Evolutionary conservation across 2,329 filamentous ascomycete genomes (phyloP), one percentile per base, ranked within the genome.

Genomic region (Fusarium sambucinum): DNA sequence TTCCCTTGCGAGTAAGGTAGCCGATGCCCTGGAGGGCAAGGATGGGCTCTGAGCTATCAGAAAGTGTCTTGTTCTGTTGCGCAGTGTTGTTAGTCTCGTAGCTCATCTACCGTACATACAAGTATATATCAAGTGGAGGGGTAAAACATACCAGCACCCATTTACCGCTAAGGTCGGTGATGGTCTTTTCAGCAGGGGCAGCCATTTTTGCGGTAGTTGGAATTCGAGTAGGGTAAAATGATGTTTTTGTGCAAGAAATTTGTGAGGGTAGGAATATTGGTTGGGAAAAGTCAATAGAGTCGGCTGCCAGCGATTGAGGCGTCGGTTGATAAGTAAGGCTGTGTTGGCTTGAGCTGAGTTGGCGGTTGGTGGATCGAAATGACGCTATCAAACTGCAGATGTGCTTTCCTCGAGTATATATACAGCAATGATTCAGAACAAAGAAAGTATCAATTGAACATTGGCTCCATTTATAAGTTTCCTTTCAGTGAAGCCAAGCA

Each of bases 1-100:
- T 88, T 63, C 86, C 88, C 82, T 90, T 94, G 80, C 93, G 92
- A 50, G 86, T 85, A 51, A 94, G 72, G 86, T 87, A 95, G 78
- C 87, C 82, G 63, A 93, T 82, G 75, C 90, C 90, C 84, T 94
- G 91, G 74, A 95, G 85, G 50, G 85, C 76, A 60, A 97, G 89
- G 66, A 91, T 86, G 2, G 88, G 83, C 63, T 94, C 91, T 47
- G 89, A 81, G 69, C 85, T 81, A 78, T 91, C 89, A 61, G 92
- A 94, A 71, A 94, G 83, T 66, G 82, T 80, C 77, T 92, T 91
- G 85, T 96, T 94, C 92, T 95, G 54, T 51, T 50, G 42, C 11
- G 33, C 27, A 19, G n/a, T n/a, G 37, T 12, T 40, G 59, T 67
- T 35, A 69, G 59, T 45, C 25, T 46, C 33, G 23, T 21, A 38